Conservation (phyloP, 139 green algal genomes). For the Volvox africanus region DNA sequence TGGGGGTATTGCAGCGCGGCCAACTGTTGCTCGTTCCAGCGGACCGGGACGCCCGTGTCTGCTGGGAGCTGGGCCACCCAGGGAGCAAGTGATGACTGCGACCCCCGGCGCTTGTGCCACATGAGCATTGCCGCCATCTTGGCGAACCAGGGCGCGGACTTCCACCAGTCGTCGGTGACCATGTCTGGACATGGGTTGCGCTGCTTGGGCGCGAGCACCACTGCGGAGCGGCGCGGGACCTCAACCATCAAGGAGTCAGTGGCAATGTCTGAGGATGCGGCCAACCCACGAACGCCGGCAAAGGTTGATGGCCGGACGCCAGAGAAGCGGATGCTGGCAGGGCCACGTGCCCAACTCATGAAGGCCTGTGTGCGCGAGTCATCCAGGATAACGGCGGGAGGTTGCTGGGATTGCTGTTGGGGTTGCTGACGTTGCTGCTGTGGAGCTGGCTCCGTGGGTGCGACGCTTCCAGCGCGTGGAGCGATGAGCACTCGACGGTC, state of each 20-base stretch:
- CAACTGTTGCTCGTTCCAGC: conserved; percentile 75
- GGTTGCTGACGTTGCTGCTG: neutral
- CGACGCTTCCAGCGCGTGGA: neutral
- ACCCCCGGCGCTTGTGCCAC: conserved; percentile 65
- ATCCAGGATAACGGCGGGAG: conserved; percentile 21
- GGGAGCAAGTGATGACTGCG: conserved; percentile 49
- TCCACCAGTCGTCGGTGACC: conserved; percentile 66
- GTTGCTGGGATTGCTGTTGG: neutral
- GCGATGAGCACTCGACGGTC: neutral
- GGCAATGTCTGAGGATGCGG: conserved; percentile 60
- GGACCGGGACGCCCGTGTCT: conserved; percentile 72
- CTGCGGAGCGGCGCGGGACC: conserved; percentile 65
- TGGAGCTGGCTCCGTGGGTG: neutral
- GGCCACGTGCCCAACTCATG: conserved; percentile 49
- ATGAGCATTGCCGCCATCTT: conserved; percentile 84
- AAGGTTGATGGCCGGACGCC: conserved; percentile 57
- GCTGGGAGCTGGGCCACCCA: conserved; percentile 82
- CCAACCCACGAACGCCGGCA: conserved; percentile 68
- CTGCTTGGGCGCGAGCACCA: conserved; percentile 78
- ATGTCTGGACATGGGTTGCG: conserved; percentile 64
- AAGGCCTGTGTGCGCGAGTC: conserved; percentile 49
- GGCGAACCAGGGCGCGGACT: conserved; percentile 72
- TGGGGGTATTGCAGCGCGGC: conserved; percentile 75
- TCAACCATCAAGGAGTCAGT: conserved; percentile 74
- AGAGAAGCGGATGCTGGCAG: conserved; percentile 42